Evolutionary conservation across 2,329 filamentous ascomycete genomes (phyloP), one percentile per base, ranked within the genome.

Genomic region (Aspergillus eucalypticola): DNA sequence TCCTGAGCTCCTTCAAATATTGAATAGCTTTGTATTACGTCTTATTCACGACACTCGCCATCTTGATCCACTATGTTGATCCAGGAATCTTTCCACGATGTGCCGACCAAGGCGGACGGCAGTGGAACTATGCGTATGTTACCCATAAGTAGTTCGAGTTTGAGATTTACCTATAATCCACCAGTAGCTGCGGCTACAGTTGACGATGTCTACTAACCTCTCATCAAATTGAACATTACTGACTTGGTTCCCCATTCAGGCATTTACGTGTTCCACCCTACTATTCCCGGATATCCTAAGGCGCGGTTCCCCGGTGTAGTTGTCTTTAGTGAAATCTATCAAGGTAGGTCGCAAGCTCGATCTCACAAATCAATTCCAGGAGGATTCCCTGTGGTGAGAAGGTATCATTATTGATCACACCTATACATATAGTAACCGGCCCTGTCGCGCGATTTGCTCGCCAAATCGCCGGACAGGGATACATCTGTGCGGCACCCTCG

Each of bases 271-370:
- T 96, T 93, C 78, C 91, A 96, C 73, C 93, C 93, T 7, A 87
- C 86, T 13, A 89, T 97, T 66, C 86, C 91, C 0, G 89, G 90
- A 61, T 96, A 96, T 73, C 92, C 93, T 27, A 88, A 95, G 66
- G 93, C 93, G 76, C 92, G 87, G 71, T 96, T 96, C 71, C 92
- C 92, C 0, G 92, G 90, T 19, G 90, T 97, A 5, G 89, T 91
- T 13, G 83, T 97, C 59, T 97, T 96, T 74, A 93, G 89, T 68
- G 93, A 97, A 79, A 97, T 97, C 70, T 97, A 97, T 73, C 93
- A 97, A 87, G 92, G 92, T 92, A 76, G 59, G 71, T 61, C 38
- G 44, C 23, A n/a, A 25, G 21, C 57, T 19, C 11, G 11, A 35
- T 35, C 32, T 35, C 10, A 5, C 32, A 35, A 35, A 4, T 35